A percentile compares a stretch with the other conserved stretches of the same genome.
phyloP scores from a whole-genome alignment of 1,284 basidiomycete genomes.

The Boletellus sp. region DNA sequence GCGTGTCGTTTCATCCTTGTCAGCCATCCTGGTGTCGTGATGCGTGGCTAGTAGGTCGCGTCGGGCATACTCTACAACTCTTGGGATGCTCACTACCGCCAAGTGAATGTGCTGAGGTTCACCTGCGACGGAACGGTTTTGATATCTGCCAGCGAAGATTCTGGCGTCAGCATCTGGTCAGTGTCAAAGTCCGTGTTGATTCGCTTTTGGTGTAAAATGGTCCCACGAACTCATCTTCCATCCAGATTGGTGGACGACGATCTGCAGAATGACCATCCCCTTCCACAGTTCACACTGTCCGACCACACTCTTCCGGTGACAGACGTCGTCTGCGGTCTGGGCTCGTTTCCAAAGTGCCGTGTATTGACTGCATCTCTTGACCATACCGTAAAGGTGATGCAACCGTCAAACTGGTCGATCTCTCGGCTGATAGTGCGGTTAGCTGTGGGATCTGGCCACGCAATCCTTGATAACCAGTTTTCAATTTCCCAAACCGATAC shows the following conservation, averaged over 20 bases:
- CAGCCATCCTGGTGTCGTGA: conserved; percentile 10
- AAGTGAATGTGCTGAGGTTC: conserved; percentile 80
- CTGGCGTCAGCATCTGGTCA: conserved; percentile 85
- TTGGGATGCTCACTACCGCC: conserved; percentile 94
- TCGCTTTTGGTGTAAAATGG: conserved; percentile 9
- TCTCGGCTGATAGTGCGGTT: conserved; percentile 8
- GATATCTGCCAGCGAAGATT: conserved; percentile 86
- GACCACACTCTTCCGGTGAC: conserved; percentile 92
- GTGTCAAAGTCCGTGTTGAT: conserved; percentile 65
- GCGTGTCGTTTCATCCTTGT: conserved; percentile 6
- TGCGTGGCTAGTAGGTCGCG: conserved; percentile 55
- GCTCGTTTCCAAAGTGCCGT: conserved; percentile 74
- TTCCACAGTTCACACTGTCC: conserved; percentile 77
- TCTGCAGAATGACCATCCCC: conserved; percentile 63
- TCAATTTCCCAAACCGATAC: conserved; percentile 72
- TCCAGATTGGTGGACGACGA: conserved; percentile 68
- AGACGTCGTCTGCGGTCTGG: conserved; percentile 76
- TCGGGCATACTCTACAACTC: conserved; percentile 87
- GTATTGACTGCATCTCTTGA: conserved; percentile 83
- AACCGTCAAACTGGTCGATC: background rate
- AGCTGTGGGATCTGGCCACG: conserved; percentile 83
- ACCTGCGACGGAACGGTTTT: conserved; percentile 78
- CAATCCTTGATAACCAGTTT: conserved; percentile 82
- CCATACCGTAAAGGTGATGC: conserved; percentile 83
- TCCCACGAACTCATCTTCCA: conserved; percentile 6